Conservation (phyloP, 345 rosid genomes). For the Brassica nigra region DNA sequence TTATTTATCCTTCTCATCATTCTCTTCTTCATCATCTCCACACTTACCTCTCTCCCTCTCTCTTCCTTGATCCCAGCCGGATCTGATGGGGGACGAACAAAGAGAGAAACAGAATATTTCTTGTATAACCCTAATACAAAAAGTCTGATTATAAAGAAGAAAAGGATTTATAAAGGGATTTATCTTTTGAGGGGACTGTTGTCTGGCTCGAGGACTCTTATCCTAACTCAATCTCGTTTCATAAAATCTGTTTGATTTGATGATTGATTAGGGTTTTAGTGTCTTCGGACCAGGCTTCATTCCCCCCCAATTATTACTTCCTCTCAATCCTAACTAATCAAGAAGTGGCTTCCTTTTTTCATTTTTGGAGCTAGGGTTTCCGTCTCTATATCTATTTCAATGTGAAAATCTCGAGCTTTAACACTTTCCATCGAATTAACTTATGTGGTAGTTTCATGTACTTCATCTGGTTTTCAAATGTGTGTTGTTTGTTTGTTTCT, state of each 20-base stretch:
- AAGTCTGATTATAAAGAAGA: not conserved
- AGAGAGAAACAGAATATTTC: not conserved
- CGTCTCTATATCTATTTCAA: not conserved
- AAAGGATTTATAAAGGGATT: conserved; percentile 35
- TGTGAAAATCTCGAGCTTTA: conserved; percentile 29
- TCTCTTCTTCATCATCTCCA: conserved; percentile 27
- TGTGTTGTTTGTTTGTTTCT: not conserved
- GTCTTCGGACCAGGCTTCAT: conserved; percentile 99
- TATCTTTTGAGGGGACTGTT: conserved; percentile 88
- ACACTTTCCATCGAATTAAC: not conserved
- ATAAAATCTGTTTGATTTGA: conserved; percentile 15
- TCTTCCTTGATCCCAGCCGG: conserved; percentile 71
- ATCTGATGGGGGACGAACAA: conserved; percentile 60
- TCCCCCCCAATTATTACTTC: conserved; percentile 87
- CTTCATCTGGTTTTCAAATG: conserved; percentile 8
- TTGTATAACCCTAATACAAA: conserved; percentile 16
- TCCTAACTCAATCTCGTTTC: conserved; percentile 12
- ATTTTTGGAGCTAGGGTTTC: conserved; percentile 15
- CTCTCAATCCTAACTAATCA: conserved; percentile 21
- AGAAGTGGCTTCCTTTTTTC: not conserved
- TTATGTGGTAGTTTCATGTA: not conserved
- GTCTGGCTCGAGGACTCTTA: conserved; percentile 90
- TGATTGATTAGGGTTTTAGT: conserved; percentile 41
- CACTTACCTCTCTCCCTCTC: conserved; percentile 24
- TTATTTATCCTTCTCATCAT: conserved; percentile 33